Evolutionary conservation across 2,329 filamentous ascomycete genomes (phyloP).

Genomic region (Eutypa lata): DNA sequence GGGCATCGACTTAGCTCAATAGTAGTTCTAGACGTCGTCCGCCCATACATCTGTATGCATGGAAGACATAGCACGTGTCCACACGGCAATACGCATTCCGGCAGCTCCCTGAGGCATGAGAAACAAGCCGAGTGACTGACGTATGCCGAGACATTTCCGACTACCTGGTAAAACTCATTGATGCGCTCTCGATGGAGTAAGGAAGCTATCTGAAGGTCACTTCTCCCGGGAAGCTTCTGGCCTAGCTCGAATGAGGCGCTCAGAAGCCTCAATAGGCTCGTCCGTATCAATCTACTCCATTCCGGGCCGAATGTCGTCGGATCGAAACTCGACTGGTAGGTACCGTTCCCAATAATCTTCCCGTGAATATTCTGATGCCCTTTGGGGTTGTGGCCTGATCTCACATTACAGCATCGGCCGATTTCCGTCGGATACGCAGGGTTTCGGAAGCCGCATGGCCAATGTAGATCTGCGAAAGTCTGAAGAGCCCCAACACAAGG

Average conservation of each 20-base stretch:
- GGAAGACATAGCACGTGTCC: slow-evolving; percentile 29
- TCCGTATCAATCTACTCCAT: slow-evolving; percentile 26
- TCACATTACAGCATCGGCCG: slow-evolving; percentile 28
- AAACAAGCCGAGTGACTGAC: slow-evolving; percentile 30
- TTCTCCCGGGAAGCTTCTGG: slow-evolving; percentile 24
- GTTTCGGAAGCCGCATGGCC: slow-evolving; percentile 27
- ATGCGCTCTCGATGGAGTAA: slow-evolving; percentile 27
- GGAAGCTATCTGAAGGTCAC: slow-evolving; percentile 26
- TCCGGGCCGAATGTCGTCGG: slow-evolving; percentile 17
- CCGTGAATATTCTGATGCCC: slow-evolving; percentile 31
- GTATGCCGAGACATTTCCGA: slow-evolving; percentile 23
- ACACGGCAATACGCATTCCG: slow-evolving; percentile 28
- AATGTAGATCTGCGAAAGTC: slow-evolving; percentile 28
- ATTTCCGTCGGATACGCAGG: slow-evolving; percentile 19
- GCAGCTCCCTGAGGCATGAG: slow-evolving; percentile 29
- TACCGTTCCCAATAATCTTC: slow-evolving; percentile 30
- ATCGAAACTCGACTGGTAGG: slow-evolving; percentile 27
- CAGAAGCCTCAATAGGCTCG: slow-evolving; percentile 25
- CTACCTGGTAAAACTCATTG: slow-evolving; percentile 27
- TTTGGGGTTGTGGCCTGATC: slow-evolving; percentile 29
- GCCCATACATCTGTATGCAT: slow-evolving; percentile 28
- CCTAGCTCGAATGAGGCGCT: slow-evolving; percentile 23
- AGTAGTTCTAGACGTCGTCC: slow-evolving; percentile 27
- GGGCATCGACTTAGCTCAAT: slow-evolving; percentile 30
- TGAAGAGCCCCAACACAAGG: slow-evolving; percentile 27